Conservation (phyloP, 2,329 filamentous ascomycete species). For the Elsinoe arachidis region DNA sequence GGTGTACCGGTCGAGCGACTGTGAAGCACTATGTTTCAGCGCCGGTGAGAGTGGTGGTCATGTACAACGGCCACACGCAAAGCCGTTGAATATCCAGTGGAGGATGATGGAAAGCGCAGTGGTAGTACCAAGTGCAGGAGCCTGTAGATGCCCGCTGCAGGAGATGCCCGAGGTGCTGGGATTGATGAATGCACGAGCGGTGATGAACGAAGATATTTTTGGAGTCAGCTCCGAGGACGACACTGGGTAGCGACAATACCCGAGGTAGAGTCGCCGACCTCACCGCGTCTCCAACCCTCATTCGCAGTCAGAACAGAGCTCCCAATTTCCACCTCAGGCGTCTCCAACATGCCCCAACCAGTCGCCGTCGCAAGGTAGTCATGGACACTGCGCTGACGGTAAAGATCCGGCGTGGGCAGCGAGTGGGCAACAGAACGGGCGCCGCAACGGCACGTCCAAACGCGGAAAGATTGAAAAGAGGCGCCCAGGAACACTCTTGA, state of each 20-base stretch:
- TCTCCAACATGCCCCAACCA: not conserved
- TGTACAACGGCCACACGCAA: slow-evolving; percentile 1
- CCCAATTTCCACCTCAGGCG: not conserved
- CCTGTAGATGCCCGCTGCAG: not conserved
- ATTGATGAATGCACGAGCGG: not conserved
- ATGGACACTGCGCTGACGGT: slow-evolving; percentile 1
- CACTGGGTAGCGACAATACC: not conserved
- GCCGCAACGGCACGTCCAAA: slow-evolving; percentile 9
- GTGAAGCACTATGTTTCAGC: slow-evolving; percentile 5
- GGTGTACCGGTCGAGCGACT: not conserved
- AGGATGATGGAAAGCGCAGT: not conserved
- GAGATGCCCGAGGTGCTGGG: not conserved
- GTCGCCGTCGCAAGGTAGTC: not conserved
- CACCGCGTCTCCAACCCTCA: not conserved
- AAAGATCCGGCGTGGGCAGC: slow-evolving; percentile 4
- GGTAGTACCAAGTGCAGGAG: not conserved
- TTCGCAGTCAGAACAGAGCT: not conserved
- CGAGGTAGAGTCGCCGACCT: not conserved
- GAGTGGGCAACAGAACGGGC: slow-evolving; percentile 6
- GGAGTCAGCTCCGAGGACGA: not conserved
- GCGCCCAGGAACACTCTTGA: slow-evolving; percentile 8
- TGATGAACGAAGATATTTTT: not conserved
- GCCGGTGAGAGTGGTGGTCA: not conserved
- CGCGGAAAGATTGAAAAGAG: slow-evolving; percentile 11
- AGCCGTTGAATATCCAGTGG: not conserved